phyloP scores from a whole-genome alignment of 2,329 filamentous ascomycete species.

The Ceratocystis albifundus region DNA sequence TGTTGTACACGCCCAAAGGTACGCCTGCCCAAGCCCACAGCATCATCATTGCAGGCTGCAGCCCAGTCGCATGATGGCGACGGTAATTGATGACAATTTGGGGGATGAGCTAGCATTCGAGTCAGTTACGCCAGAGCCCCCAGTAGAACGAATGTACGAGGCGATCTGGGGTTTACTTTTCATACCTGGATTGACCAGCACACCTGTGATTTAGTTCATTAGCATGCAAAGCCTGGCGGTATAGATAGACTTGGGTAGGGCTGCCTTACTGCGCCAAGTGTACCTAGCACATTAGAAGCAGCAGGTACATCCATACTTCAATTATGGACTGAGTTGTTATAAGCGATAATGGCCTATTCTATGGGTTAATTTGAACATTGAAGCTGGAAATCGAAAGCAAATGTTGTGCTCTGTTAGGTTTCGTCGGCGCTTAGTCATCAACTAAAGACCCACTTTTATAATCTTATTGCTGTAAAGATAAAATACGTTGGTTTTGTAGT shows the following conservation, averaged over 20 bases:
- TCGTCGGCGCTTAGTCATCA: no score
- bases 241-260: not conserved
- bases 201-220: constrained; percentile 28
- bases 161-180: not conserved
- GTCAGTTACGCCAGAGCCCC: not conserved
- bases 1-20: constrained; percentile 46
- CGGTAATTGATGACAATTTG: constrained; percentile 59
- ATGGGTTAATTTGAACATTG: no score
- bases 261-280: constrained; percentile 42
- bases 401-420: no score
- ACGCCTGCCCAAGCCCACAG: constrained; percentile 58
- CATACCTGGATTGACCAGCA: constrained; percentile 55
- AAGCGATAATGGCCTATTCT: no score
- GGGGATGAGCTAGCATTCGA: constrained; percentile 44
- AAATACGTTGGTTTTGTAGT: not conserved
- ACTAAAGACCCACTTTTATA: no score
- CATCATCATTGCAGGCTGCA: constrained; percentile 62
- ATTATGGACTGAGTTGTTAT: not conserved
- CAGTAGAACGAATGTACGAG: no score
- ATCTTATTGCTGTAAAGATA: no score
- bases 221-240: not conserved
- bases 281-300: constrained; percentile 48
- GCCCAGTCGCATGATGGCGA: constrained; percentile 51
- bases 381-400: no score
- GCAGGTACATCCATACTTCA: constrained; percentile 41